Evolutionary conservation across 2,329 filamentous ascomycete species (phyloP).

Genomic region (Alternaria sp.): DNA sequence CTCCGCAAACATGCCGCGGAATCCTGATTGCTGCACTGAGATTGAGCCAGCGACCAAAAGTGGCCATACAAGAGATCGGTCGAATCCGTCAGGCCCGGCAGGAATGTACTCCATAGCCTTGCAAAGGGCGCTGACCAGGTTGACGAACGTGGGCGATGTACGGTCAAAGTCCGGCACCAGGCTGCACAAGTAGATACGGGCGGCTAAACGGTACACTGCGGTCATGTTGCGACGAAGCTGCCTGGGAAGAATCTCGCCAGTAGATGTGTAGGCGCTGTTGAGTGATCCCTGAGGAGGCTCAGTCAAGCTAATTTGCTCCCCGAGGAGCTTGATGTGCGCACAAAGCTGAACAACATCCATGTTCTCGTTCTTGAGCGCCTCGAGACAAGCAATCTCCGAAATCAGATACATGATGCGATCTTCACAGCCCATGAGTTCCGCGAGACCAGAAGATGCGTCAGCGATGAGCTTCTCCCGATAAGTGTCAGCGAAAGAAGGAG

Average conservation of each 20-base stretch:
- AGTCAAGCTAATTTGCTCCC: conserved; percentile 82
- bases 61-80: conserved; percentile 92
- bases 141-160: conserved; percentile 74
- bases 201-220: conserved; percentile 86
- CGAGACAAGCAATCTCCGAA: conserved; percentile 94
- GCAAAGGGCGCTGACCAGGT: conserved; percentile 79
- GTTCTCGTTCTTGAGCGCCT: conserved; percentile 79
- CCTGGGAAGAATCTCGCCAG: conserved; percentile 79
- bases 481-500: conserved; percentile 89
- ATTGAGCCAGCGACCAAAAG: conserved; percentile 86
- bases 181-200: conserved; percentile 95
- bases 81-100: conserved; percentile 80
- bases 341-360: conserved; percentile 88
- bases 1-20: conserved; percentile 80
- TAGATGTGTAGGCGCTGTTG: conserved; percentile 64
- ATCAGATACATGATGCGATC: conserved; percentile 98
- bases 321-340: conserved; percentile 87
- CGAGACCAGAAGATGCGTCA: conserved; percentile 73
- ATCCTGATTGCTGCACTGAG: conserved; percentile 74
- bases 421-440: conserved; percentile 96
- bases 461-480: conserved; percentile 91
- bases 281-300: conserved; percentile 65
- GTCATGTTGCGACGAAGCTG: conserved; percentile 90
- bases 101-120: conserved; percentile 83
- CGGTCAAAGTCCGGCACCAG: conserved; percentile 88